Conservation (phyloP, 2,329 filamentous ascomycete species). For the Endocalyx cinctus region DNA sequence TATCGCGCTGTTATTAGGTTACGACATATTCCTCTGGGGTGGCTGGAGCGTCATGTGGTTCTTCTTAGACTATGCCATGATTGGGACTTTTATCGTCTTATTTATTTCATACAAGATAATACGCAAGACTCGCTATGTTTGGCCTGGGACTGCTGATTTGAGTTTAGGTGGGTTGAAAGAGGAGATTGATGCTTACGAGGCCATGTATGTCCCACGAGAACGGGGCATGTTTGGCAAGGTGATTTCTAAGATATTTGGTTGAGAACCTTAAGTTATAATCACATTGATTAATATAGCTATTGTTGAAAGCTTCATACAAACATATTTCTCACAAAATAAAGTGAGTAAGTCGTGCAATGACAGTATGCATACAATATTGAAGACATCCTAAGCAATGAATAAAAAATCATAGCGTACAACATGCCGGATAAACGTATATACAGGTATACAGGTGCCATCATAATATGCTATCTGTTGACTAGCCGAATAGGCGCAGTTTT, state of each 20-base stretch:
- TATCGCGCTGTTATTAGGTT: slow-evolving; percentile 8
- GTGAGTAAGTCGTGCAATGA: too few relatives aligned
- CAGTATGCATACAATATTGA: too few relatives aligned
- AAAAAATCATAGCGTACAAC: too few relatives aligned
- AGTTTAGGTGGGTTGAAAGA: slow-evolving; percentile 11
- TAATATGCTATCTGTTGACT: too few relatives aligned
- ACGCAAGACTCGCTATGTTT: slow-evolving; percentile 6
- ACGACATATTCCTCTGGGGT: slow-evolving; percentile 9
- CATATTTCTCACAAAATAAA: too few relatives aligned
- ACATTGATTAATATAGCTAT: too few relatives aligned
- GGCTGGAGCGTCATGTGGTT: slow-evolving; percentile 13
- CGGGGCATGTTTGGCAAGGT: background rate
- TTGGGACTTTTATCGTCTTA: slow-evolving; percentile 10
- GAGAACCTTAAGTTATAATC: too few relatives aligned
- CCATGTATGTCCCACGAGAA: background rate
- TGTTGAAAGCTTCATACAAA: too few relatives aligned
- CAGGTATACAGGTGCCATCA: too few relatives aligned
- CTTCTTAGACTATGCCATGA: slow-evolving; percentile 15
- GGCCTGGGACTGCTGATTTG: slow-evolving; percentile 10
- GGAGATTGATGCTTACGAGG: slow-evolving; percentile 13
- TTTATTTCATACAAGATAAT: slow-evolving; percentile 7
- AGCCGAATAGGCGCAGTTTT: too few relatives aligned
- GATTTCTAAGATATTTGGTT: background rate
- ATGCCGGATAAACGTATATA: too few relatives aligned
- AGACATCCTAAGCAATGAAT: too few relatives aligned